phyloP scores from a whole-genome alignment of 2,329 filamentous ascomycete genomes.

The Diaporthe batatas region DNA sequence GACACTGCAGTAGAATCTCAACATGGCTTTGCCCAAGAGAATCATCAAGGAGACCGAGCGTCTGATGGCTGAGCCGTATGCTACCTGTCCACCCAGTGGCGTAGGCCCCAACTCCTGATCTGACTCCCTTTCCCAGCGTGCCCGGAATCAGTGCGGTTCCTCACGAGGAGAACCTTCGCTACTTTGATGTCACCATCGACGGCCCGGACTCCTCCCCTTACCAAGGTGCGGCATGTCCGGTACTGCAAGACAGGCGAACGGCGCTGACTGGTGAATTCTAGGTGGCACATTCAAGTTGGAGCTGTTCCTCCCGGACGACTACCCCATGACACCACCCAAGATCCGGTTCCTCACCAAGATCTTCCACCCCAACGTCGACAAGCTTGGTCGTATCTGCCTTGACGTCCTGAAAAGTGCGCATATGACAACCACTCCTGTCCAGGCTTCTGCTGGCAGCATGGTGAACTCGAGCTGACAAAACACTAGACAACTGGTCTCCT shows the following conservation, averaged over 20 bases:
- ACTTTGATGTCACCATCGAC: conserved; percentile 98
- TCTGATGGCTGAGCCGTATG: conserved; percentile 95
- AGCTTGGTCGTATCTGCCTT: conserved; percentile 94
- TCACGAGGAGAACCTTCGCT: conserved; percentile 96
- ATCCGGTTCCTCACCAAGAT: conserved; percentile 99
- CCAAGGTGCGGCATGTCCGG: conserved; percentile 73
- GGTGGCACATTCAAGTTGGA: conserved; percentile 95
- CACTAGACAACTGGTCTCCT: conserved; percentile 95
- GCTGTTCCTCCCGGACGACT: conserved; percentile 97
- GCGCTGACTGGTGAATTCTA: conserved; percentile 47
- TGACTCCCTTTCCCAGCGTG: conserved; percentile 70
- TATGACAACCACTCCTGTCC: not conserved
- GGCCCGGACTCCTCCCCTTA: conserved; percentile 94
- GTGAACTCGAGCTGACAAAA: not conserved
- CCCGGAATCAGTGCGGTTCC: conserved; percentile 96
- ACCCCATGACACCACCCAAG: conserved; percentile 98
- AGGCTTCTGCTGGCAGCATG: not conserved
- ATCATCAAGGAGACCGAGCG: conserved; percentile 99
- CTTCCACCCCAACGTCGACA: conserved; percentile 99
- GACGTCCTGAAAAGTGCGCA: conserved; percentile 93
- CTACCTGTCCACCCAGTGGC: not conserved
- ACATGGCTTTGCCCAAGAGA: conserved; percentile 88
- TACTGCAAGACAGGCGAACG: not conserved
- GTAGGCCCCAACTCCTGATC: conserved; percentile 30
- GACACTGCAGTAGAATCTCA: conserved; percentile 27